Evolutionary conservation across 2,329 filamentous ascomycete genomes (phyloP), one percentile per base, ranked within the genome.

Genomic region (Epichloe amarillans): DNA sequence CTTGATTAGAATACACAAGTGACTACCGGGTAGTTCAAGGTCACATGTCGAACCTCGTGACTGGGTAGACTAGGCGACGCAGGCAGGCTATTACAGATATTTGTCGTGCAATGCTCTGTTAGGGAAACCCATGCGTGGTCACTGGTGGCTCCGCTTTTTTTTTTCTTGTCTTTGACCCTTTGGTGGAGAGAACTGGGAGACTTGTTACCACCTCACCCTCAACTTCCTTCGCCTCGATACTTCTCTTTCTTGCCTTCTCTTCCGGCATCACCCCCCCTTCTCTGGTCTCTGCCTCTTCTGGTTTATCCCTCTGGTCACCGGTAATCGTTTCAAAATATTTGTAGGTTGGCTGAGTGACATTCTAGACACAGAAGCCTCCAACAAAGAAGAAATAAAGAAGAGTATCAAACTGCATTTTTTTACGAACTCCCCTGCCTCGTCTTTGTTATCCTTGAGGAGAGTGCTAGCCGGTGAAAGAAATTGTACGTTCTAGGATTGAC

Each of bases 151-250:
- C 48, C 41, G 33, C 41, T 50, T 40, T 50, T 36, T n/a, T 26
- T 40, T 46, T 54, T 37, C 26, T 49, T 43, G 48, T 54, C 56
- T 55, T 53, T 56, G 55, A 55, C 57, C 55, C 52, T 55, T 54
- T 59, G 57, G 63, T 59, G 59, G 60, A 62, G 59, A 58, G n/a
- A 59, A 56, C 60, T 64, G 57, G 64, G 62, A 61, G 66, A 68
- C 64, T 66, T 69, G 69, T 67, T 65, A 69, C 67, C 62, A 70
- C 35, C 45, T 47, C 64, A 68, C 63, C 65, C 61, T 69, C 60
- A 66, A 60, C 57, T 14, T 47, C n/a, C 37, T 45, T 60, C 54
- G 53, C 57, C 55, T 54, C 58, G 53, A 58, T 57, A 62, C 54
- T 43, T 52, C 54, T 51, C 49, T 56, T 57, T 54, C 56, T 55